Base-by-base conservation (phyloP, 768 basidiomycete genomes). In the Leccinum uliginosum region DNA sequence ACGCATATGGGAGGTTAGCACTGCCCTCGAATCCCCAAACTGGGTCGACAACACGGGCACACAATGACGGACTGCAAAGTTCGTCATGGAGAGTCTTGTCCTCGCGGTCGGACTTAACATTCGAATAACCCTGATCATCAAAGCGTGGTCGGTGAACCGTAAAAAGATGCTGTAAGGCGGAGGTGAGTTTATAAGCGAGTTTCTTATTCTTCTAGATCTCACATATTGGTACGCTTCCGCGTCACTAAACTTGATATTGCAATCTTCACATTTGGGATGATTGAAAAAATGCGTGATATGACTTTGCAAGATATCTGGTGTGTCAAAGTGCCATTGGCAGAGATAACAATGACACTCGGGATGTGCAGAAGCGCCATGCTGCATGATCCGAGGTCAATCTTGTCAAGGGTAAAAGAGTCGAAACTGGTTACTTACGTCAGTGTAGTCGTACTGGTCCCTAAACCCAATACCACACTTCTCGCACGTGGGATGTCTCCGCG, bases 211-310 rank as follows among this genome's bases (percentile, higher is more conserved):
- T 29, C 24, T 27, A 21, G 50, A 35, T 26, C 73, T 54, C 56
- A 80, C 80, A 49, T 73, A 62, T 57, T 73, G 66, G 56, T 75
- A 71, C 2, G 69, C 68, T 45, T 69, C 69, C 24, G 71, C 65
- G 55, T 78, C 75, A 46, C 67, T 59, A 55, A 80, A 81, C 29
- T 78, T 76, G 46, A 73, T 51, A n/a, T 67, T 62, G 51, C 81
- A 82, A 29, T 67, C 62, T 24, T 65, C 57, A 54, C 81, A 82
- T 53, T 74, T 76, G 3, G 82, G 78, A 64, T 82, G 81, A 17
- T 60, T 65, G 23, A 70, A 66, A 17, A 81, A 80, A 11, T 70
- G 68, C 19, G 57, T 66, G 61, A 76, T 78, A 57, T 82, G 81
- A 29, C 67, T 68, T 46, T 74, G 69, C 24, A 78, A 57, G 19